Conservation (phyloP, 352 stramenopile genomes). For the Achlya hypogyna region DNA sequence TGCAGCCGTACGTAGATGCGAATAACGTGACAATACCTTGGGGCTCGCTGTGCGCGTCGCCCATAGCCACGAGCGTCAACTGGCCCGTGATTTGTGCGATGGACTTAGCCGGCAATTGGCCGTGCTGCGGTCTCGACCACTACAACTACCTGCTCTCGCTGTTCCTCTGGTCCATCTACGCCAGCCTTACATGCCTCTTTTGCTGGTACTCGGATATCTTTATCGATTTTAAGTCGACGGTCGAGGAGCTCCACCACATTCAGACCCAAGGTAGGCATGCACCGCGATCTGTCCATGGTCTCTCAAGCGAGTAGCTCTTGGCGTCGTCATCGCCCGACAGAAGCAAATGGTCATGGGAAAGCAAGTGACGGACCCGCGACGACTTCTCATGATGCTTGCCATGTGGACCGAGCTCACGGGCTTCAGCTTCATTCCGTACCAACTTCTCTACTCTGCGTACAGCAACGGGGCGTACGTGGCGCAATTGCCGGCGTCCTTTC, state of each 20-base stretch:
- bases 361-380: slow-evolving; percentile 4
- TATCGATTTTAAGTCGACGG: not conserved
- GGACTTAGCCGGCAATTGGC: slow-evolving; percentile 1
- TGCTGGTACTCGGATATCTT: slow-evolving; percentile 6
- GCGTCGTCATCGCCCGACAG: not conserved
- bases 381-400: not conserved
- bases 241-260: slow-evolving; percentile 15
- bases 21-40: not conserved
- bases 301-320: not conserved
- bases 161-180: slow-evolving; percentile 1
- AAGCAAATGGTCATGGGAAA: not conserved
- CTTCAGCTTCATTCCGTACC: slow-evolving; percentile 8
- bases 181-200: not conserved
- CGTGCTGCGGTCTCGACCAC: not conserved
- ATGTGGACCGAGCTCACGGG: slow-evolving; percentile 2
- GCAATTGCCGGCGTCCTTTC: not conserved
- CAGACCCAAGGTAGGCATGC: slow-evolving; percentile 6
- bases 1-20: not conserved
- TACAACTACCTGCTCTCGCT: not conserved
- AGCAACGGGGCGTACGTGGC: not conserved
- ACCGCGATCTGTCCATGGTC: not conserved
- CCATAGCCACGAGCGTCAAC: not conserved
- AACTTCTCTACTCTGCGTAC: not conserved
- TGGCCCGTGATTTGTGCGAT: not conserved
- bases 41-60: not conserved